Percentiles rank a stretch among this genome's conserved stretches.
Conservation (phyloP, 495 filamentous ascomycete species). For the Lindgomyces ingoldianus region DNA sequence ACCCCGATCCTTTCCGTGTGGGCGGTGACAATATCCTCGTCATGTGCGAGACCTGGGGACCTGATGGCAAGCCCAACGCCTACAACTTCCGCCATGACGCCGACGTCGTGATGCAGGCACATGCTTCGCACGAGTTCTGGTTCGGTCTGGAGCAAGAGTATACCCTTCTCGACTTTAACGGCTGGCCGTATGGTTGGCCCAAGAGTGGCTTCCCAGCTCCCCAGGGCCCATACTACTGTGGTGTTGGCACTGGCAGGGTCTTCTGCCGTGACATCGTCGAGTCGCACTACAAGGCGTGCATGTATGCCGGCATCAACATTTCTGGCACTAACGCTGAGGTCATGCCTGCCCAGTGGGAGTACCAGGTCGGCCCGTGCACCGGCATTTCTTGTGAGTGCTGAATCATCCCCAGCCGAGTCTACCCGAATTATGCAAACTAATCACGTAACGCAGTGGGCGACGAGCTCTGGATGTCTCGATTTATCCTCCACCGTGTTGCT, state of each 20-base stretch:
- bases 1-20: conserved; percentile 88
- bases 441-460: conserved; percentile 71
- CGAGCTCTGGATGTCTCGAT: conserved; percentile 95
- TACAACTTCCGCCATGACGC: conserved; percentile 96
- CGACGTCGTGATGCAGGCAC: conserved; percentile 81
- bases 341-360: conserved; percentile 98
- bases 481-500: conserved; percentile 92
- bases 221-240: conserved; percentile 99
- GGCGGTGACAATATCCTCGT: conserved; percentile 79
- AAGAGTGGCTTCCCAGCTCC: conserved; percentile 93
- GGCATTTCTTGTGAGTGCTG: conserved; percentile 74
- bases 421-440: conserved; percentile 19
- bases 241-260: conserved; percentile 95
- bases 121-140: conserved; percentile 85
- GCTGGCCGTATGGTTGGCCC: conserved; percentile 95
- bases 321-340: conserved; percentile 99
- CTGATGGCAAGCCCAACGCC: conserved; percentile 96
- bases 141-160: conserved; percentile 99
- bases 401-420: conserved; percentile 1
- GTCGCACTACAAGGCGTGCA: conserved; percentile 96
- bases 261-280: conserved; percentile 98
- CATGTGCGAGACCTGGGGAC: conserved; percentile 92
- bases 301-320: conserved; percentile 89
- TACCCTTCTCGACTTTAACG: conserved; percentile 82
- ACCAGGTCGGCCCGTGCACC: conserved; percentile 92